Evolutionary conservation across 1,284 basidiomycete genomes (phyloP).

Genomic region (Puccinia polysora): DNA sequence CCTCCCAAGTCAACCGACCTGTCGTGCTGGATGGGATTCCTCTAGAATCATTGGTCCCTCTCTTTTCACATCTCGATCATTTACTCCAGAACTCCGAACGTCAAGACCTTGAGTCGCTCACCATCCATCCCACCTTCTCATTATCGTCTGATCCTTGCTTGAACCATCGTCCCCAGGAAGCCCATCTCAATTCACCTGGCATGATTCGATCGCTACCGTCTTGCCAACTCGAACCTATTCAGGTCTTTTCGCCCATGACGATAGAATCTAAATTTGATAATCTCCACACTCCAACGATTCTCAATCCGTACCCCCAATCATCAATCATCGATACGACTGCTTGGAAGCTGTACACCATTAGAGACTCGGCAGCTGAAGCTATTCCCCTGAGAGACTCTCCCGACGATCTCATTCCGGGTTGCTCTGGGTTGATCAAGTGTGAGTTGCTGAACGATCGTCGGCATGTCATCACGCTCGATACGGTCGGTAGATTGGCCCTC

Average conservation of each 20-base stretch:
- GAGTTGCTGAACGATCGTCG: conserved; percentile 73
- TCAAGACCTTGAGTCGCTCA: conserved; percentile 9
- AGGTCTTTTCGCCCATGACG: conserved; percentile 9
- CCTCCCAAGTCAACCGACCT: background rate
- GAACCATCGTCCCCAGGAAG: background rate
- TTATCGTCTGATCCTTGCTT: background rate
- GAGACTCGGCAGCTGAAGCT: conserved; percentile 79
- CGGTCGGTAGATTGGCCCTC: conserved; percentile 71
- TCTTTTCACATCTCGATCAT: conserved; percentile 32
- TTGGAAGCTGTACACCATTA: conserved; percentile 60
- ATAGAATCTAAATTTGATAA: conserved; percentile 7
- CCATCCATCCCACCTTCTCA: conserved; percentile 23
- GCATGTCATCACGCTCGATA: conserved; percentile 86
- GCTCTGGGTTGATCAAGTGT: conserved; percentile 71
- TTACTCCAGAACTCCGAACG: conserved; percentile 10
- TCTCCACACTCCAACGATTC: conserved; percentile 4
- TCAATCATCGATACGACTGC: conserved; percentile 4
- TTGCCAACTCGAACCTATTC: background rate
- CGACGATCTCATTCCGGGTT: conserved; percentile 69
- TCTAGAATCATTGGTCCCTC: conserved; percentile 40
- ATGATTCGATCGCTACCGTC: background rate
- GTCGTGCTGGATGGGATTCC: conserved; percentile 16
- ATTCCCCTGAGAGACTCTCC: conserved; percentile 63
- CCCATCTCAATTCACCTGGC: background rate
- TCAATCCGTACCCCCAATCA: conserved; percentile 2